Conservation (phyloP, 129 eudicot genomes). For the Helianthus annuus region HanXRQr2.0-SUNRISE NC_035448.2:130289253-130289752, state of each 20-base stretch:
- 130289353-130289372: background rate
- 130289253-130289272: background rate
- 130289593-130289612: background rate
- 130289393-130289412: background rate
- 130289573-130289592: too few species aligned
- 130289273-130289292: slow-evolving; percentile 27
- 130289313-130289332: slow-evolving; percentile 2
- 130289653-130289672: slow-evolving; percentile 18
- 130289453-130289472: background rate
- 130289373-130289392: background rate
- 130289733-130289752: slow-evolving; percentile 2
- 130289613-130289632: slow-evolving; percentile 15
- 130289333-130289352: background rate
- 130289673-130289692: slow-evolving; percentile 35
- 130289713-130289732: slow-evolving; percentile 36
- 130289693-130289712: slow-evolving; percentile 39
- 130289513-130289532: background rate
- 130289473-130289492: background rate
- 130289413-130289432: background rate
- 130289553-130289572: background rate
- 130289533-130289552: background rate
- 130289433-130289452: background rate
- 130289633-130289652: slow-evolving; percentile 38
- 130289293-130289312: slow-evolving; percentile 15
- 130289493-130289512: background rate